These are phyloP conservation scores for Epichloe uncinata DNA, from an alignment of 2,329 filamentous ascomycete species.

Conservation along the genomic window DNA sequence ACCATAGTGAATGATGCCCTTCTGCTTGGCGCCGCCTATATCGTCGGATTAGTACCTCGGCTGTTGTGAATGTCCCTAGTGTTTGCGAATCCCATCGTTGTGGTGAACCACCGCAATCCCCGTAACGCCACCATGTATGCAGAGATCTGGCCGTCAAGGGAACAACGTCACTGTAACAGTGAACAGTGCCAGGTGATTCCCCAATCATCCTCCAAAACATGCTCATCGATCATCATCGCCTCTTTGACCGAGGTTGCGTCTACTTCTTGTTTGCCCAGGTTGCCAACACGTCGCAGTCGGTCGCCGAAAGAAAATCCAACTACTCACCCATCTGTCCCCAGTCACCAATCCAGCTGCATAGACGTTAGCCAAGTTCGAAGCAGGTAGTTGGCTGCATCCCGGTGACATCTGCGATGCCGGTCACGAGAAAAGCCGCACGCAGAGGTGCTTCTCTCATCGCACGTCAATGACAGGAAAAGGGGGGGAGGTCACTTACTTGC, in stretches of 20 bases:
- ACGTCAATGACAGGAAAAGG: not conserved
- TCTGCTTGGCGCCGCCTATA: conserved; percentile 45
- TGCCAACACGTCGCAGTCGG: not conserved
- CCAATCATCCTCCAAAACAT: not conserved
- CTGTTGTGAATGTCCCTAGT: not conserved
- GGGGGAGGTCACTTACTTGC: conserved; percentile 22
- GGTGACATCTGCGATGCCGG: not conserved
- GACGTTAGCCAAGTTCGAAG: conserved; percentile 12
- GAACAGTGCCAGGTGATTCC: not conserved
- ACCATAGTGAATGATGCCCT: conserved; percentile 56
- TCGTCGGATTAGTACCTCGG: not conserved
- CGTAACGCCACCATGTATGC: not conserved
- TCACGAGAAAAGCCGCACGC: conserved; percentile 21
- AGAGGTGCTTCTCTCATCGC: not conserved
- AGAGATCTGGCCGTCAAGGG: not conserved
- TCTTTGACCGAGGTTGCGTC: not conserved
- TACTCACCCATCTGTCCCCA: conserved; percentile 66
- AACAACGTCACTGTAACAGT: not conserved
- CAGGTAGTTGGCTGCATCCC: not conserved
- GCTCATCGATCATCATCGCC: not conserved
- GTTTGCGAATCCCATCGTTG: not conserved
- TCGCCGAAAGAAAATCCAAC: conserved; percentile 4
- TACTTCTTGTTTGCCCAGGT: not conserved
- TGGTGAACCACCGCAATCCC: not conserved
- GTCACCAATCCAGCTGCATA: conserved; percentile 52